Conservation (phyloP, 192 early-diverging fungal species). For the Podila verticillata region DNA sequence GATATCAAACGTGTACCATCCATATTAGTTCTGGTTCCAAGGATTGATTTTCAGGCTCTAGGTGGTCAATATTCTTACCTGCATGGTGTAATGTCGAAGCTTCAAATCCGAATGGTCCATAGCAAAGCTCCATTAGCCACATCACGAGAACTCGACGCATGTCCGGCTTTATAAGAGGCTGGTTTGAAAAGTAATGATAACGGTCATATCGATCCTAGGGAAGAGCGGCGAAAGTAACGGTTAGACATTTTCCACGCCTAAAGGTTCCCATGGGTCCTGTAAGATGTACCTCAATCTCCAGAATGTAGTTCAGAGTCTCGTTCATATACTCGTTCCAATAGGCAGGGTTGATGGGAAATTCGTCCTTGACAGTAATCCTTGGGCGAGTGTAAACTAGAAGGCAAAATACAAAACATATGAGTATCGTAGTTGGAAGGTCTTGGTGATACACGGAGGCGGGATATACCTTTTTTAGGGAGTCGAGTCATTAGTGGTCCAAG, state of each 20-base stretch:
- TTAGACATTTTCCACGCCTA: not conserved
- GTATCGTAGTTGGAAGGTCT: not conserved
- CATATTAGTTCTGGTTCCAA: not conserved
- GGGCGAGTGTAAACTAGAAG: conserved; percentile 15
- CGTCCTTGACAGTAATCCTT: conserved; percentile 11
- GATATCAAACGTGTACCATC: not conserved
- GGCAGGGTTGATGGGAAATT: conserved; percentile 19
- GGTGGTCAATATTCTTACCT: conserved; percentile 4
- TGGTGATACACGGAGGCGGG: no score
- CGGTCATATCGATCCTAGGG: conserved; percentile 33
- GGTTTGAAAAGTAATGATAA: conserved; percentile 16
- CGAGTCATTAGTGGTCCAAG: conserved; percentile 32
- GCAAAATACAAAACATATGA: not conserved
- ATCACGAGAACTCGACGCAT: conserved; percentile 19
- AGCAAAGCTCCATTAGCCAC: conserved; percentile 32
- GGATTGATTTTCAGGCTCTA: no score
- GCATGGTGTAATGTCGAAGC: conserved; percentile 22
- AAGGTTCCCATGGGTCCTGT: not conserved
- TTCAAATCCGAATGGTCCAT: conserved; percentile 11
- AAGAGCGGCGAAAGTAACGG: not conserved
- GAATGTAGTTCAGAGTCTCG: conserved; percentile 38
- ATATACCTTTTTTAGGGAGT: conserved; percentile 24
- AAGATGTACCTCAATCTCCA: conserved; percentile 24
- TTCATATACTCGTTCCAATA: conserved; percentile 46
- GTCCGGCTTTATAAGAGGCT: not conserved